phyloP scores from a whole-genome alignment of 345 rosid genomes.

The Gossypium sturtianum region DNA sequence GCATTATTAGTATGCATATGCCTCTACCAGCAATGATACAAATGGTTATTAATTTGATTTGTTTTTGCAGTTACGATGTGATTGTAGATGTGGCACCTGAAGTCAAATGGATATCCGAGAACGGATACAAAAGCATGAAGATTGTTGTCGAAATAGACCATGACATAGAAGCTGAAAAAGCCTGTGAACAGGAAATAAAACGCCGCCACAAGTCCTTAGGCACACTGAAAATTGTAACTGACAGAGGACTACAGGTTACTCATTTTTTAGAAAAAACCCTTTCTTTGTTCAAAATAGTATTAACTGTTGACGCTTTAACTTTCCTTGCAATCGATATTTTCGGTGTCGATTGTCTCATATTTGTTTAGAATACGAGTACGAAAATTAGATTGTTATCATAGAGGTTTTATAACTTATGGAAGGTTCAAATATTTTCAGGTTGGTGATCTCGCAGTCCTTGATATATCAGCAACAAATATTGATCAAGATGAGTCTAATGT shows the following conservation, averaged over 20 bases:
- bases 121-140: constrained; percentile 79
- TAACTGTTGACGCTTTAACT: background rate
- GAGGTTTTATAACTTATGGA: background rate
- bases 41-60: background rate
- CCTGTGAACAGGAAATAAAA: constrained; percentile 67
- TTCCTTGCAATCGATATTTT: background rate
- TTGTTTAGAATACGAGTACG: background rate
- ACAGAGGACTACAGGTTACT: constrained; percentile 82
- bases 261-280: background rate
- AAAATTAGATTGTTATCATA: background rate
- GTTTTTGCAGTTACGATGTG: constrained; percentile 63
- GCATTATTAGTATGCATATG: background rate
- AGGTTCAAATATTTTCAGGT: constrained; percentile 40
- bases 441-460: constrained; percentile 78
- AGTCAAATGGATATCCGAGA: constrained; percentile 73
- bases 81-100: constrained; percentile 87
- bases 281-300: background rate
- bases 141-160: constrained; percentile 82
- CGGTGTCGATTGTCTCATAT: background rate
- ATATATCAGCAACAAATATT: constrained; percentile 72
- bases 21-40: background rate
- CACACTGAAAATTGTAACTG: constrained; percentile 55
- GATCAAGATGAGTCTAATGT: constrained; percentile 53
- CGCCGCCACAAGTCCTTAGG: constrained; percentile 80
- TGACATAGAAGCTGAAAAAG: constrained; percentile 64